Evolutionary conservation across 257 asterid genomes (phyloP), one percentile per base, ranked within the genome.

Genomic region (Nicotiana otophora): DNA sequence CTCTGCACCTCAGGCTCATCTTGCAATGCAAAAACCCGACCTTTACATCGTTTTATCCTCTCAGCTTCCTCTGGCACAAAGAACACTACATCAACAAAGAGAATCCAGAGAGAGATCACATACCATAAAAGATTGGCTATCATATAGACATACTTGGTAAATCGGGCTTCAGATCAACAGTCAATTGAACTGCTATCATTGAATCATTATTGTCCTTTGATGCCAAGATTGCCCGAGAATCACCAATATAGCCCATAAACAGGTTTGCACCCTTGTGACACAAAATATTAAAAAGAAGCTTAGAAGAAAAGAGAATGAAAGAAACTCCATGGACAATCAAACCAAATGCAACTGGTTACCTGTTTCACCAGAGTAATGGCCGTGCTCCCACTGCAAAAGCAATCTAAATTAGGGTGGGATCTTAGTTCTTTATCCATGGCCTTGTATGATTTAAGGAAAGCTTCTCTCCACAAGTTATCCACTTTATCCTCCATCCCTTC

Each of bases 371-470:
- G 80, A 16, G 94, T 91, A 75, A 96, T 92, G n/a, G 97, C 97
- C 58, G 99, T 96, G 93, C 98, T 94, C 74, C 99, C 99, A 77
- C 99, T 96, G 89, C 99, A 96, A 84, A 94, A 96, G 92, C 98
- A 96, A 88, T 96, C 99, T 63, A 96, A 57, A 88, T 89, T 96
- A 64, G 98, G 93, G 83, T 93, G 96, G 33, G 98, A 93, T 89
- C 95, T 92, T 83, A 96, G 85, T 70, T 96, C 98, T 85, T 92
- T 96, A 83, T 96, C 99, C 99, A 96, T 96, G 31, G 96, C 90
- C 89, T 92, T 96, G 85, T 86, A 96, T 51, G 99, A 87, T 84
- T 92, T 94, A 15, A 96, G 93, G 85, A 94, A 93, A 84, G 99
- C 94, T 88, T 96, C 98, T 84, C 93, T 89, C 98, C 98, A 96